Conservation (phyloP, 192 early-diverging fungal genomes). For the Paraglomus brasilianum region DNA sequence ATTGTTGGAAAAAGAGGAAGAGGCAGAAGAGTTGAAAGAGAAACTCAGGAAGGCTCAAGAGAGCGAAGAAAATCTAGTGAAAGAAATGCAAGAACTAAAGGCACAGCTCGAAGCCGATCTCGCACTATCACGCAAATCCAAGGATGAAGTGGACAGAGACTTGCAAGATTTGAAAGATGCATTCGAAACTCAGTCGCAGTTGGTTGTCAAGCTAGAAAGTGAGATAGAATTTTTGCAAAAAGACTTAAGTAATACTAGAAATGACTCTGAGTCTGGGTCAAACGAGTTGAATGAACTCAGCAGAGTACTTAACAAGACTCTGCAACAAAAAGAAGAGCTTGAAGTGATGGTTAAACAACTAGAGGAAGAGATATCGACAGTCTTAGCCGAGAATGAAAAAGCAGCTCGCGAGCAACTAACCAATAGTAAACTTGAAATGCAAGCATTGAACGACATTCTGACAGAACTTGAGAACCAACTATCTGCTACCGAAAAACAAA, state of each 20-base stretch:
- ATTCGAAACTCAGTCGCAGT: not conserved
- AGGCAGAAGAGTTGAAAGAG: conserved; percentile 7
- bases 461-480: not conserved
- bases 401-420: not conserved
- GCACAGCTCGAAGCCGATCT: too few species aligned
- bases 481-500: not conserved
- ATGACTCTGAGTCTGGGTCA: not conserved
- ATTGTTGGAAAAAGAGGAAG: conserved; percentile 5
- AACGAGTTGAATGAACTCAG: not conserved
- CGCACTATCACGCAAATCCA: too few species aligned
- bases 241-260: conserved; percentile 8
- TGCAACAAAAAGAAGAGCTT: not conserved
- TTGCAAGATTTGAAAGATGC: conserved; percentile 10
- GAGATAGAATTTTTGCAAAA: conserved; percentile 11
- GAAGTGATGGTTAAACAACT: not conserved
- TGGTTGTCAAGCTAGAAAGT: not conserved
- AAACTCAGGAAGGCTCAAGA: not conserved
- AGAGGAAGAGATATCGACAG: not conserved
- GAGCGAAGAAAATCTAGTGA: too few species aligned
- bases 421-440: not conserved
- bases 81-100: too few species aligned
- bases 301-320: conserved; percentile 4
- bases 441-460: not conserved
- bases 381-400: not conserved
- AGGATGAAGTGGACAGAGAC: too few species aligned